Base-by-base conservation (phyloP, 805 yeast genomes). In the Hanseniaspora valbyensis region DNA sequence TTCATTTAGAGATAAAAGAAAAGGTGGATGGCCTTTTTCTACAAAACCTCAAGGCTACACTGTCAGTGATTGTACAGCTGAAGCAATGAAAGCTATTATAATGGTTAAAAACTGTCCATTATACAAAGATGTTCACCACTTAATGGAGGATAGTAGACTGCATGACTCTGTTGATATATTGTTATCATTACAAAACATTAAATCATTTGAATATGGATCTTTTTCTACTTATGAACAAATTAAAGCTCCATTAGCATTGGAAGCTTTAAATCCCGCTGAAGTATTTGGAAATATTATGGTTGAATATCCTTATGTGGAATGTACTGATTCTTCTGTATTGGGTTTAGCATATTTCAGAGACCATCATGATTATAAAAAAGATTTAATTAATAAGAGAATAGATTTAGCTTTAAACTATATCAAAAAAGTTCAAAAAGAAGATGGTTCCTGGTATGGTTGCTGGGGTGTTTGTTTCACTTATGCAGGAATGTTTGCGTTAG, bases 261-360 rank as follows among this genome's bases (percentile, higher is more conserved):
- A 92, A 62, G 59, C 66, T 48, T 68, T 92, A 52, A 90, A 90
- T 57, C 97, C 98, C 0, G 99, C 98, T 1, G 98, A 92, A 63
- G 98, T 92, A 0, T 92, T 92, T 67, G 95, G 95, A 52, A 89
- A 92, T 58, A 92, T 92, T 53, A 92, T 92, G 99, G 95, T 92
- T 24, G 99, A 92, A 65, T 92, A 86, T 63, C 97, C 98, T 0
- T 92, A 92, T 61, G 96, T 94, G 19, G 99, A 92, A 65, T 92
- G 99, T 64, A 88, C 97, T 0, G 98, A 94, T 66, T 89, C 97
- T 0, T 80, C 90, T 0, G 95, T 92, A 5, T 68, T 92, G 32
- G 98, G 98, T 0, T 69, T 92, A 53, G 80, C 84, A 0, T 83
- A 82, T 62, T 92, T 88, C 67, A 70, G 80, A 41, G 73, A 78